Evolutionary conservation across 805 yeast species (phyloP).

Genomic region (Wickerhamiella nectarea): DNA sequence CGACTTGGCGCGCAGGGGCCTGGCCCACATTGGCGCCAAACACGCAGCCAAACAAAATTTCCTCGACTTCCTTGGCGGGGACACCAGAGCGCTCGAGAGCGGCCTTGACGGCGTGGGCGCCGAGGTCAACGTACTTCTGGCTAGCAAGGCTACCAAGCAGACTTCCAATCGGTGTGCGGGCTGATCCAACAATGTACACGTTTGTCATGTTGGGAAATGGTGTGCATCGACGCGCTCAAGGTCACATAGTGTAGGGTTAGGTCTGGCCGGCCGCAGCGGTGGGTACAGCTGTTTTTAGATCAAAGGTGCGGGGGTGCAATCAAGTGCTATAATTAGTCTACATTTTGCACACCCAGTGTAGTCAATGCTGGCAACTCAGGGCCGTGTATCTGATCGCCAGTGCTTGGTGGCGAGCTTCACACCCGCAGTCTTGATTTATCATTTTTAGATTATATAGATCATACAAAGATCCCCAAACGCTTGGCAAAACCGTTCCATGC

Average conservation of each 20-base stretch:
- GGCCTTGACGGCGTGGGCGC: conserved; percentile 72
- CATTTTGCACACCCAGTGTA: too few species aligned
- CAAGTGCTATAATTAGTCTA: too few species aligned
- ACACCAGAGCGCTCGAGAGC: conserved; percentile 19
- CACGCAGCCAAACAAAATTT: conserved; percentile 85
- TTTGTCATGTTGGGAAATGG: neutral
- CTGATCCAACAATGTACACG: conserved; percentile 80
- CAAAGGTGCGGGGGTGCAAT: too few species aligned
- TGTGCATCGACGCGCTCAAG: neutral
- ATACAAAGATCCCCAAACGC: too few species aligned
- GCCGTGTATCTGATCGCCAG: too few species aligned
- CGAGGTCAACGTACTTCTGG: conserved; percentile 69
- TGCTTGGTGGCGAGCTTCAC: too few species aligned
- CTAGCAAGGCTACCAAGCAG: conserved; percentile 76
- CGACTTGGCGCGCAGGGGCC: conserved; percentile 97
- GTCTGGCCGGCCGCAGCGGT: neutral
- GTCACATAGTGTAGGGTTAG: neutral
- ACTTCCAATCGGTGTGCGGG: conserved; percentile 94
- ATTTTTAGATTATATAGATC: too few species aligned
- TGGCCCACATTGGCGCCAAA: conserved; percentile 90
- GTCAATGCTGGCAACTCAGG: too few species aligned
- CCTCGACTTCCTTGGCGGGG: conserved; percentile 51
- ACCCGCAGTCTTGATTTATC: too few species aligned
- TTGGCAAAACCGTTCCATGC: too few species aligned
- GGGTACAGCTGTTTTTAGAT: too few species aligned